These are phyloP conservation scores for Talaromyces funiculosus DNA, from an alignment of 2,329 filamentous ascomycete species.

Conservation along the genomic window DNA sequence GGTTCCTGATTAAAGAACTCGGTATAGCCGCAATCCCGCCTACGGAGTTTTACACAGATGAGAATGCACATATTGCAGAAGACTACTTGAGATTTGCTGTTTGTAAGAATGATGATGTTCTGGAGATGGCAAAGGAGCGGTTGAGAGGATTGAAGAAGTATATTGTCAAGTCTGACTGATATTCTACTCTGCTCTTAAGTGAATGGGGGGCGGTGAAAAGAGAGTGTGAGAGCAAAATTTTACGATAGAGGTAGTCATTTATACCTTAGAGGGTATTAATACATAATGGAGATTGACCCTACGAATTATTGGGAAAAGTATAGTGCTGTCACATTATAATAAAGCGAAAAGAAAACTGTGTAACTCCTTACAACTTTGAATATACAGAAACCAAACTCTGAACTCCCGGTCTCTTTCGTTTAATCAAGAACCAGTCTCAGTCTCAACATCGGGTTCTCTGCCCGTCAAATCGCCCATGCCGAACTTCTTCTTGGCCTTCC, in stretches of 20 bases:
- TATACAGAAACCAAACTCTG: too few species aligned
- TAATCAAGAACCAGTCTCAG: conserved; percentile 45
- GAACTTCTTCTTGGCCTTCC: conserved; percentile 70
- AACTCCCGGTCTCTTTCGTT: too few species aligned
- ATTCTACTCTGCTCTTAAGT: neutral
- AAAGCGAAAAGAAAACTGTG: neutral
- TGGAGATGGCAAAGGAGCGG: conserved; percentile 72
- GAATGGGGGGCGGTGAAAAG: too few species aligned
- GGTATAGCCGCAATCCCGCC: conserved; percentile 94
- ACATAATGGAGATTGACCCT: neutral
- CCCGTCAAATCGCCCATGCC: conserved; percentile 63
- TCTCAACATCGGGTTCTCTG: conserved; percentile 82
- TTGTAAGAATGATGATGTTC: conserved; percentile 85
- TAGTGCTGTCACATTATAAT: neutral
- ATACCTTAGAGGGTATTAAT: neutral
- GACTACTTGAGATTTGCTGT: conserved; percentile 94
- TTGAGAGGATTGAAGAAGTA: conserved; percentile 68
- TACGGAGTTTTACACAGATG: conserved; percentile 90
- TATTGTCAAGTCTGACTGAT: conserved; percentile 37
- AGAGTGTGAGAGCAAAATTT: too few species aligned
- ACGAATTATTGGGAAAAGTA: neutral
- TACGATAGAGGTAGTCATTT: neutral
- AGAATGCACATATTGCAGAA: conserved; percentile 77
- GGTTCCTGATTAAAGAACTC: conserved; percentile 95
- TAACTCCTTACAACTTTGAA: too few species aligned